Evolutionary conservation across 495 filamentous ascomycete genomes (phyloP), one percentile per base, ranked within the genome.

Genomic region (Glarea lozoyensis): DNA sequence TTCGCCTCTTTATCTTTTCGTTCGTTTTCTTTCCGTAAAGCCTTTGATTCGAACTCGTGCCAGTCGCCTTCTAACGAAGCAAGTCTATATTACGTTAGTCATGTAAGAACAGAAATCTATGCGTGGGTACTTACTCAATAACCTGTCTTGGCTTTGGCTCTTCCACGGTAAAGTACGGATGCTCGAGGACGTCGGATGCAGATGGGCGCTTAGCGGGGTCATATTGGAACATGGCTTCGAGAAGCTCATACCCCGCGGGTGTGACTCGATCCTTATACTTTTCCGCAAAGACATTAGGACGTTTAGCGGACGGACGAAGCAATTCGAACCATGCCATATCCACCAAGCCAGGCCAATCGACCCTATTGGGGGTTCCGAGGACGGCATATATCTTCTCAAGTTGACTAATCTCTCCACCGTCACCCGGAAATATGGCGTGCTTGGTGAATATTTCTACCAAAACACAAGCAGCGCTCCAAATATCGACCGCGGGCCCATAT

Each of bases 1-100:
- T 48, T 33, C 7, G 54, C 54, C 55, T 95, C 88, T 58, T 79
- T 79, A 37, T 86, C 79, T 45, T 77, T 74, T 49, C 73, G 79
- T 59, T 94, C 89, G 52, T 84, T 88, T 59, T 94, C 89, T 51
- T 89, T 90, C 30, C 93, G 78, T 12, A 93, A 70, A 15, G 89
- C 88, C 68, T 99, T 99, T 17, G 86, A 93, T 68, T 99, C 93
- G 57, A 96, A 95, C 57, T 99, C 93, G 53, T 99, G 93, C 93
- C 93, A 99, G 52, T 99, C 93, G 30, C 93, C 93, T 56, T 88
- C 76, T 17, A 97, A 73, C 48, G 85, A 73, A 47, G 82, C 76
- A 43, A 99, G 71, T 53, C 86, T 93, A 42, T 19, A 37, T 24
- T 7, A 29, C 21, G 18, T 11, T 16, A 35, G 67, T 60, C 69